phyloP scores from a whole-genome alignment of 2,329 filamentous ascomycete genomes.

The Sarocladium strictum region DNA sequence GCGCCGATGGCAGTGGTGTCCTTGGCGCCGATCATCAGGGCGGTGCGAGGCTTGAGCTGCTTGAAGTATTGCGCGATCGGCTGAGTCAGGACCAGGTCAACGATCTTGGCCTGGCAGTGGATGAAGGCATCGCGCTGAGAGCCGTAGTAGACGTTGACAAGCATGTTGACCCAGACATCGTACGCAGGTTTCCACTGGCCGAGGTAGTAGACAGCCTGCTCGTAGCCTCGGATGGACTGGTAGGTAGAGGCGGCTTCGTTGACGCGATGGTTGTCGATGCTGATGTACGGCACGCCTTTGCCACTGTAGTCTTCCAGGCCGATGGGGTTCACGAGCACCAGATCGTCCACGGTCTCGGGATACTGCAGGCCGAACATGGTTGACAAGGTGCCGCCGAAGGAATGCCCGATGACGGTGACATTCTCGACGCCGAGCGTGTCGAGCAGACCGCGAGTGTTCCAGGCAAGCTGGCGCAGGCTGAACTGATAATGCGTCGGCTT shows the following conservation, averaged over 20 bases:
- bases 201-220: constrained; percentile 43
- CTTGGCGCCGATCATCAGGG: constrained; percentile 44
- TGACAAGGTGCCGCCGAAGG: constrained; percentile 48
- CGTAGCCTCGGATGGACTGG: constrained; percentile 37
- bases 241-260: constrained; percentile 36
- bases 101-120: constrained; percentile 41
- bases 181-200: constrained; percentile 42
- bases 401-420: constrained; percentile 46
- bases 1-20: constrained; percentile 51
- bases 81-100: constrained; percentile 50
- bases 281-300: constrained; percentile 40
- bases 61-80: constrained; percentile 45
- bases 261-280: constrained; percentile 31
- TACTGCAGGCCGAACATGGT: constrained; percentile 46
- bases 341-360: constrained; percentile 31
- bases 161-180: constrained; percentile 50
- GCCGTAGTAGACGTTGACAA: constrained; percentile 44
- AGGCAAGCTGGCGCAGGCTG: constrained; percentile 43
- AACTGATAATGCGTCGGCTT: constrained; percentile 47
- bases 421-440: constrained; percentile 33
- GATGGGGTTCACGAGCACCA: constrained; percentile 46
- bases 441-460: constrained; percentile 44
- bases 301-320: constrained; percentile 49
- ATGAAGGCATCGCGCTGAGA: constrained; percentile 35
- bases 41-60: constrained; percentile 36